Evolutionary conservation across 2,329 filamentous ascomycete genomes (phyloP), one percentile per base, ranked within the genome.

Genomic region (Trichoderma simmonsii): DNA sequence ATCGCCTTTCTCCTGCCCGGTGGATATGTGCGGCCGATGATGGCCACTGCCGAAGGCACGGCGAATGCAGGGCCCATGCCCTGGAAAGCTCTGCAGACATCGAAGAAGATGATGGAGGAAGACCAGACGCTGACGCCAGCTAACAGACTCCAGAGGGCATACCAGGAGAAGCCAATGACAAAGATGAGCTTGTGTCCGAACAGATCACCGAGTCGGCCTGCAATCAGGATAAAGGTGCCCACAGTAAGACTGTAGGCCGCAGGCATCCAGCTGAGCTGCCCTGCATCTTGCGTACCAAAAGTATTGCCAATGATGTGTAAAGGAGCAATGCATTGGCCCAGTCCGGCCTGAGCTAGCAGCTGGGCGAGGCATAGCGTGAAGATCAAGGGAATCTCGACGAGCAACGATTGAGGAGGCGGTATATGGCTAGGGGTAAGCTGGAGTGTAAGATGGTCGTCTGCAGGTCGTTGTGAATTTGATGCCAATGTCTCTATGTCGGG

Each of bases 31-130:
- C 81, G 80, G 5, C 88, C 87, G 5, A 90, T 77, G 18, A 91
- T 81, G 3, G 87, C 88, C 43, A 91, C 79, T 1, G 81, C 85
- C 75, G 90, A 90, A 0, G 88, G 88, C 21, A 90, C 78, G 60
- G 84, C 75, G 59, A 90, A 82, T 0, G 88, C 86, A 0, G 87
- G 86, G 0, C 88, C 88, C 54, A 88, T 84, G 2, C 86, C 85
- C 73, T 88, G 85, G 11, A 88, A 77, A 3, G 83, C 85, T 28
- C 86, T 83, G 32, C 81, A 81, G 67, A 86, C 80, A 51, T 83
- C 82, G 75, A 88, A 86, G 71, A 81, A 77, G 28, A 80, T 59
- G 34, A 65, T 71, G 36, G 69, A 65, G 72, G 54, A 78, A 83
- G 75, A 85, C 77, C 79, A 82, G 60, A 79, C 74, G 28, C 75